Percentiles rank a stretch among this genome's conserved stretches.
These are phyloP conservation scores for Plantago major DNA, from an alignment of 257 asterid genomes.

Conservation along the genomic window DNA sequence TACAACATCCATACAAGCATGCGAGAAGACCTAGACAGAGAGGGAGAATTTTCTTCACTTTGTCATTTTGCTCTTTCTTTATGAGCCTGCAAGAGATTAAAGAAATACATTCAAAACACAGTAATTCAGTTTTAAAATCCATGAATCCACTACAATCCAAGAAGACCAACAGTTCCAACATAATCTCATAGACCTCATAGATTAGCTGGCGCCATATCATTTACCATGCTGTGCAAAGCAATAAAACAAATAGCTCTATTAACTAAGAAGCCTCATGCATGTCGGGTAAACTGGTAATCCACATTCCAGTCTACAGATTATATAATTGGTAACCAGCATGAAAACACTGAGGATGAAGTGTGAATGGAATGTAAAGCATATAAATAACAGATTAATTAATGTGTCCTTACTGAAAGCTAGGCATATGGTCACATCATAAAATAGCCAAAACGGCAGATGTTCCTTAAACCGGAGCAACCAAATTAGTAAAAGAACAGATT, in stretches of 20 bases:
- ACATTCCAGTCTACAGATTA: too few relatives aligned
- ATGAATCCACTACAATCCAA: not conserved
- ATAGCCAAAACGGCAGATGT: too few relatives aligned
- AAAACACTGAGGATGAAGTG: constrained; percentile 11
- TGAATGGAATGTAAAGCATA: constrained; percentile 6
- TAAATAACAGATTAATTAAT: not conserved
- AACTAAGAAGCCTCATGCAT: not conserved
- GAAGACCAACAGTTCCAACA: constrained; percentile 2
- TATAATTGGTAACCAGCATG: constrained; percentile 5
- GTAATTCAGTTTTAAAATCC: constrained; percentile 12
- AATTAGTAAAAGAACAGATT: too few relatives aligned
- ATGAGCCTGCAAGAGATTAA: constrained; percentile 51
- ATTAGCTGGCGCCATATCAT: not conserved
- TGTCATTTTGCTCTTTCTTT: constrained; percentile 49
- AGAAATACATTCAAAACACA: constrained; percentile 9
- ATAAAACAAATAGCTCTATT: not conserved
- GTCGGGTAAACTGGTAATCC: too few relatives aligned
- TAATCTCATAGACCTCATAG: constrained; percentile 7
- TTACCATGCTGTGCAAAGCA: not conserved
- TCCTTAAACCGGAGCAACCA: too few relatives aligned
- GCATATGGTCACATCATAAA: too few relatives aligned
- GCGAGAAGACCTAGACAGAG: constrained; percentile 73
- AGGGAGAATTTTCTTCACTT: constrained; percentile 64
- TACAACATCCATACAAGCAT: constrained; percentile 67
- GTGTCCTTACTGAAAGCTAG: too few relatives aligned